Base-by-base conservation (phyloP, 768 basidiomycete genomes). In the Sporobolomyces pararoseus region DNA sequence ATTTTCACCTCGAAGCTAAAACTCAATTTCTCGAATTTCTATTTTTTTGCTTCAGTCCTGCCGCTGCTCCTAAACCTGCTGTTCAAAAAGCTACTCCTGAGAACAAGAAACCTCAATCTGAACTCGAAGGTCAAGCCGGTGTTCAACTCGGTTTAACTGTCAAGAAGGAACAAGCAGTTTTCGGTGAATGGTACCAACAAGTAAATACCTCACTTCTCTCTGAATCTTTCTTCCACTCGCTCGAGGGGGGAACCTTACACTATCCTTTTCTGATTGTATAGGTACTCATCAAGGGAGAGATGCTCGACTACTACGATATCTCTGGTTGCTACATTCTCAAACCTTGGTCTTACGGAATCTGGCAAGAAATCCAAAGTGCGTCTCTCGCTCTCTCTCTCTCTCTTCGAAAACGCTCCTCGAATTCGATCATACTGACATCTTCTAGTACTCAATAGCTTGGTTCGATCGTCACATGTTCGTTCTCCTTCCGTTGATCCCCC, bases 271-370 rank as follows among this genome's bases (percentile, higher is more conserved):
- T 54, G 25, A 35, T 51, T 39, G 27, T 14, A 10, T 51, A 95
- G 92, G 93, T 96, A n/a, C 83, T 99, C 71, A 82, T 97, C 81
- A 97, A 97, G 83, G 89, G 93, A 7, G 94, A 99, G 74, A 99
- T 99, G 96, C 81, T 99, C 62, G 96, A 99, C 77, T 99, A 98
- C 81, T 98, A 99, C 83, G 94, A 87, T 80, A 92, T 99, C 79
- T 93, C 91, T 70, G 96, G 96, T 21, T 99, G 96, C 78, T 99
- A 99, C 81, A 96, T 98, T 79, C 87, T 99, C 67, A 92, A 90
- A 78, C 96, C 96, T 1, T 94, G 92, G 91, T 94, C 92, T 1
- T 98, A 90, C 81, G 87, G 87, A 74, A 92, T 99, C 77, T 98
- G 96, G 96, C 92, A 98, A 79, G 84, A 85, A 68, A 97, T 99